Evolutionary conservation across 1,284 basidiomycete genomes (phyloP).

Genomic region (Moesziomyces globuligerus): DNA sequence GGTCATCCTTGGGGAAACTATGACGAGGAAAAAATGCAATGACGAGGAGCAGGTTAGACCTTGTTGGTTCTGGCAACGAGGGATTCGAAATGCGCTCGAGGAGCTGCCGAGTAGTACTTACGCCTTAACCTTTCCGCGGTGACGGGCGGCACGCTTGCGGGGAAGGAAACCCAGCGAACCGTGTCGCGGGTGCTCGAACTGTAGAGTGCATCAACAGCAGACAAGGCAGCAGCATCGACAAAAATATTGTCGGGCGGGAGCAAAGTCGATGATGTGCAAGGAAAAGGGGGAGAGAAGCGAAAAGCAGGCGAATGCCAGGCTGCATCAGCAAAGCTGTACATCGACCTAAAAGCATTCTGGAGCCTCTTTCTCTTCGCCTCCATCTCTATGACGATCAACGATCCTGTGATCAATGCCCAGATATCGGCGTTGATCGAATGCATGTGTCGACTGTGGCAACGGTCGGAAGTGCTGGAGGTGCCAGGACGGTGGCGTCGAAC

Average conservation of each 20-base stretch:
- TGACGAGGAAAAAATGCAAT: background rate
- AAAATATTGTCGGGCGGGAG: conserved; percentile 8
- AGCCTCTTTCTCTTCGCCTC: conserved; percentile 29
- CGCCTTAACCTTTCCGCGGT: conserved; percentile 66
- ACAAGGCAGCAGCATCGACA: conserved; percentile 7
- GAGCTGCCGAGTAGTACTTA: conserved; percentile 22
- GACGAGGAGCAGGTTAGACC: background rate
- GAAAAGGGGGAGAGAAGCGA: conserved; percentile 38
- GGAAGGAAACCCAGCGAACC: conserved; percentile 67
- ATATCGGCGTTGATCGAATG: background rate
- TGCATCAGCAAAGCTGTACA: conserved; percentile 59
- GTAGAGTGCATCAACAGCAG: conserved; percentile 18
- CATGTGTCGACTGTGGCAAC: background rate
- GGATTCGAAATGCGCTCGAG: no score
- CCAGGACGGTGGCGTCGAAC: background rate
- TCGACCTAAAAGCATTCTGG: conserved; percentile 53
- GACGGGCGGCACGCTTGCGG: conserved; percentile 67
- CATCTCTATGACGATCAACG: conserved; percentile 13
- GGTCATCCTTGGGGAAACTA: conserved; percentile 82
- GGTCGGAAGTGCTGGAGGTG: background rate
- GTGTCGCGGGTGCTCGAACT: conserved; percentile 67
- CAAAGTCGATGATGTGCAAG: conserved; percentile 11
- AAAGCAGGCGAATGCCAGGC: conserved; percentile 52
- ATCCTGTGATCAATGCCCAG: no score
- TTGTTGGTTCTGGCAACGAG: no score